Base-by-base conservation (phyloP, 1,284 basidiomycete genomes). In the Microbotryomycetes sp. region DNA sequence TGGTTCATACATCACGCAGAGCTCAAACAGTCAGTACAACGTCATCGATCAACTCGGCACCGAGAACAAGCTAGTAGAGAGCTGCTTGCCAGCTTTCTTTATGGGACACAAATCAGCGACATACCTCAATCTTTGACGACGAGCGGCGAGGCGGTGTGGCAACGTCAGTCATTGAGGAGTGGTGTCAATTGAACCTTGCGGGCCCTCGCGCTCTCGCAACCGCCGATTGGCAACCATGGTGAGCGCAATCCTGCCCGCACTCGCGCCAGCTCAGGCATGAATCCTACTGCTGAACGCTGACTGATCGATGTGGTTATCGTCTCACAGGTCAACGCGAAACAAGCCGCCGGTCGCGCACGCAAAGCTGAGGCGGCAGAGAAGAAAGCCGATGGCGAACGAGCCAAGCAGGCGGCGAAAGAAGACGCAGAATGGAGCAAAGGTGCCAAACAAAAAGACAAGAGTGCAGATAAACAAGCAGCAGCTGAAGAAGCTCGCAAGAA, bases 271-370 rank as follows among this genome's bases (percentile, higher is more conserved):
- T 42, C 36, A 42, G 9, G 12, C 19, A 42, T 19, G 19, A 42
- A 19, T 19, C 9, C 19, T 42, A 19, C 9, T 19, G 19, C 36
- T 42, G 12, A 19, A 42, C 19, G 36, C 36, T 42, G 36, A 42
- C 19, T n/a, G n/a, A n/a, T n/a, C n/a, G n/a, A n/a, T n/a, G n/a
- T n/a, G n/a, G n/a, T n/a, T n/a, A n/a, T n/a, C n/a, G n/a, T 9
- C 36, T 42, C 36, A 19, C 36, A 42, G 36, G 36, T 42, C 36
- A 58, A 31, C 19, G 42, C 58, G 4, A 66, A 66, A 55, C 50
- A 93, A 92, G 84, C 92, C 75, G 77, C 83, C 31, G 90, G 90
- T 3, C 77, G 87, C 53, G 88, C 92, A 1, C 91, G 90, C 77
- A 97, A 97, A 78, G 89, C 90, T 6, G 92, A 94, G 74, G 93